A percentile compares a stretch with the other conserved stretches of the same genome.
Conservation (phyloP, 1,139 yeast genomes). For the Pneumocystis carinii region DNA sequence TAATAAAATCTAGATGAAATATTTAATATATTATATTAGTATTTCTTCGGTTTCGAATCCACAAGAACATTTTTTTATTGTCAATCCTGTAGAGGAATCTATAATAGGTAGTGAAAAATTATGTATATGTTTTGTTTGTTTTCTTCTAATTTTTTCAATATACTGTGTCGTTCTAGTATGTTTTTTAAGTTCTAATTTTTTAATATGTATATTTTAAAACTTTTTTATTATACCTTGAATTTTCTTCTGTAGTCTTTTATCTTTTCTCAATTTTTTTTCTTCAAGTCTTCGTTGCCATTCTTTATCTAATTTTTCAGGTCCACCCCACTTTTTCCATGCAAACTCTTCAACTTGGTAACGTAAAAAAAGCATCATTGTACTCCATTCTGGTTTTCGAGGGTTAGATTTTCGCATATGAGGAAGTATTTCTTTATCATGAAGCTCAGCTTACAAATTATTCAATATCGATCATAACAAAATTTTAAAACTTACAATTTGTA, state of each 20-base stretch:
- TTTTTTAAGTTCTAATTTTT: not conserved
- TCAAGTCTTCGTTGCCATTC: constrained; percentile 82
- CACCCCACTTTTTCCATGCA: constrained; percentile 92
- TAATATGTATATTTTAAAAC: not conserved
- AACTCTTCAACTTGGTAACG: constrained; percentile 82
- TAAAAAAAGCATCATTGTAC: constrained; percentile 81
- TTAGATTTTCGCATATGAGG: constrained; percentile 79
- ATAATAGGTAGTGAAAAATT: not conserved
- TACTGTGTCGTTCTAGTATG: not conserved
- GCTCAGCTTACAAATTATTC: constrained; percentile 36
- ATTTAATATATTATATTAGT: not conserved
- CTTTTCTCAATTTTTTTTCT: constrained; percentile 55
- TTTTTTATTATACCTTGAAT: constrained; percentile 21
- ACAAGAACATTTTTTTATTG: not conserved
- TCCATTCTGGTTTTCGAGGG: constrained; percentile 78
- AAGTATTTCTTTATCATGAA: constrained; percentile 51
- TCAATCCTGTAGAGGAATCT: not conserved
- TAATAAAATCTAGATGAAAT: not conserved
- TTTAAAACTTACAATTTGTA: not conserved
- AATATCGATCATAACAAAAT: not conserved
- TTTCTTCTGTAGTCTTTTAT: constrained; percentile 59
- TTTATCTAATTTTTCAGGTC: constrained; percentile 71
- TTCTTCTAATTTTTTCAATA: not conserved
- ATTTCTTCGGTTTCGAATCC: not conserved
- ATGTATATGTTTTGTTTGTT: not conserved